Conservation (phyloP, 176 grass and related monocot genomes). For the Elaeis guineensis region DNA sequence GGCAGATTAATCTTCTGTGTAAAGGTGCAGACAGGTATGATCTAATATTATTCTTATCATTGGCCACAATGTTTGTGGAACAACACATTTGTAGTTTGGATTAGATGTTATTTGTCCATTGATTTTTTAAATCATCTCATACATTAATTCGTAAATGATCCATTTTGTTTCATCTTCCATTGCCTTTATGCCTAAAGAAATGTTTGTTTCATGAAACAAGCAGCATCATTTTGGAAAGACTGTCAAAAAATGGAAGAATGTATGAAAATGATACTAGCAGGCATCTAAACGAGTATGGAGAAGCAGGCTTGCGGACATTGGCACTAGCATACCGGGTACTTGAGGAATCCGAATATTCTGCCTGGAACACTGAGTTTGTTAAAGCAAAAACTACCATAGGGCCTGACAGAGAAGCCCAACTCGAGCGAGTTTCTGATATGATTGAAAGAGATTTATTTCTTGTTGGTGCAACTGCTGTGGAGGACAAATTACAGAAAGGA, state of each 20-base stretch:
- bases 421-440: slow-evolving; percentile 75
- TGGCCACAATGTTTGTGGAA: no score
- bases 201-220: slow-evolving; percentile 19
- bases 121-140: no score
- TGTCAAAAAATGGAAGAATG: slow-evolving; percentile 81
- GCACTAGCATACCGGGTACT: slow-evolving; percentile 82
- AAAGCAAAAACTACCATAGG: slow-evolving; percentile 84
- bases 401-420: slow-evolving; percentile 77
- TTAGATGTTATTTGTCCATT: no score
- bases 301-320: slow-evolving; percentile 86
- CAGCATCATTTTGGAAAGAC: slow-evolving; percentile 95
- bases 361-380: slow-evolving; percentile 85
- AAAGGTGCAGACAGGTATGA: slow-evolving; percentile 92
- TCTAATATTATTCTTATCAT: no score
- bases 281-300: slow-evolving; percentile 92
- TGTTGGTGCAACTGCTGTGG: slow-evolving; percentile 92
- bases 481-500: slow-evolving; percentile 95
- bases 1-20: slow-evolving; percentile 84
- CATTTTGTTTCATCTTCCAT: not conserved
- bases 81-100: no score
- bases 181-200: not conserved
- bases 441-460: slow-evolving; percentile 91
- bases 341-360: slow-evolving; percentile 78
- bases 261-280: slow-evolving; percentile 62
- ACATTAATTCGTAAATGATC: no score